A percentile compares a stretch with the other conserved stretches of the same genome.
Conservation (phyloP, 176 grass and related monocot genomes). For the Dendrocalamus sinicus region DNA sequence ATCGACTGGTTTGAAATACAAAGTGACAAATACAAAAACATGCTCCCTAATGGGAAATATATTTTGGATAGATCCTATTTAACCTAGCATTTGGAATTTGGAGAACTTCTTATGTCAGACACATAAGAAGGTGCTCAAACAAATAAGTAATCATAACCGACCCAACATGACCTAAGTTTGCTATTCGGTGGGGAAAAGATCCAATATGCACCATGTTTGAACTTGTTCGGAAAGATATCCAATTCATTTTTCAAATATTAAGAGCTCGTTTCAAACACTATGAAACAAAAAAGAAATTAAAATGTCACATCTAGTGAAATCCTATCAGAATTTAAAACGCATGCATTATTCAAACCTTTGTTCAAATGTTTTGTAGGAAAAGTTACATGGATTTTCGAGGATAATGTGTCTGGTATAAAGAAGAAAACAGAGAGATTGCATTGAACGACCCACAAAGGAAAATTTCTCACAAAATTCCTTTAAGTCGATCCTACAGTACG, state of each 20-base stretch:
- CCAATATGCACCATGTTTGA: not conserved
- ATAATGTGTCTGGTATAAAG: not conserved
- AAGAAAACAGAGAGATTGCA: not conserved
- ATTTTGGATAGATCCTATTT: too few relatives aligned
- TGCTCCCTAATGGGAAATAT: too few relatives aligned
- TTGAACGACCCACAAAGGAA: not conserved
- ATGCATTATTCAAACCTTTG: not conserved
- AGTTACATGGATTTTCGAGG: not conserved
- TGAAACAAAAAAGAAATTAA: not conserved
- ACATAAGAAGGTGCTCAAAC: too few relatives aligned
- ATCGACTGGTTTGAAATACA: too few relatives aligned
- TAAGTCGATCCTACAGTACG: not conserved
- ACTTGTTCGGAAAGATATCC: not conserved
- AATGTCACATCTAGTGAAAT: not conserved
- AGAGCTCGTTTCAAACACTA: not conserved
- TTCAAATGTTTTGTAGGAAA: not conserved
- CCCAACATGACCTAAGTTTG: too few relatives aligned
- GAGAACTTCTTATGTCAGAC: too few relatives aligned
- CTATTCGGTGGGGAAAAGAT: not conserved
- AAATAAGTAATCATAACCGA: too few relatives aligned
- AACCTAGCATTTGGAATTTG: too few relatives aligned
- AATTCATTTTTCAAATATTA: not conserved
- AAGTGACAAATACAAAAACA: too few relatives aligned
- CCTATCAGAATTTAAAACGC: not conserved
- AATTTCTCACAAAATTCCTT: too few relatives aligned